Conservation (phyloP, 2,329 filamentous ascomycete species). For the Triangularia setosa region DNA sequence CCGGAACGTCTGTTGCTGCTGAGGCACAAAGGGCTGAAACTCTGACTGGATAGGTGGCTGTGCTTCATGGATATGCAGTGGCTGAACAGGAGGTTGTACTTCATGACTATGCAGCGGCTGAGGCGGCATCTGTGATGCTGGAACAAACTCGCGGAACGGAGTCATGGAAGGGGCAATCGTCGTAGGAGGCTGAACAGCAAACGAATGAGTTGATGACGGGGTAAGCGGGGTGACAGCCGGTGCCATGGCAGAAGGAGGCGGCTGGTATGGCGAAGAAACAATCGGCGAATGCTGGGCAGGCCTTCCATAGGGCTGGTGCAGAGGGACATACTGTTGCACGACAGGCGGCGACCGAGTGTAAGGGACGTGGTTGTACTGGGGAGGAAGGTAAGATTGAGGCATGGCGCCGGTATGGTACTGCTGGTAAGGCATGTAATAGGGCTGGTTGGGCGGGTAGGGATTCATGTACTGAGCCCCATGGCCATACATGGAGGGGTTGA, state of each 20-base stretch:
- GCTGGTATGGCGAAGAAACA: conserved; percentile 51
- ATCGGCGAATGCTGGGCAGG: conserved; percentile 42
- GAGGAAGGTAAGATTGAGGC: conserved; percentile 38
- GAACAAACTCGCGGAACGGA: conserved; percentile 30
- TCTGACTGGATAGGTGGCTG: conserved; percentile 2
- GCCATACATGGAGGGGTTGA: conserved; percentile 44
- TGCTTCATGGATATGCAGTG: not conserved
- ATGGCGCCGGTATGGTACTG: conserved; percentile 50
- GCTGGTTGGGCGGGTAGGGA: conserved; percentile 18
- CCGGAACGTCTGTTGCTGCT: not conserved
- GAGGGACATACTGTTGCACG: conserved; percentile 50
- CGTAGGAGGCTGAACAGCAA: conserved; percentile 34
- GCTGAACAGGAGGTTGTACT: conserved; percentile 4
- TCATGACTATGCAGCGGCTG: not conserved
- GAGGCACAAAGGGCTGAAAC: not conserved
- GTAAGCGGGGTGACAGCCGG: conserved; percentile 47
- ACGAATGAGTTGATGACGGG: conserved; percentile 50
- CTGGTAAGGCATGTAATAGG: conserved; percentile 45
- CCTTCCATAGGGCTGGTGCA: conserved; percentile 47
- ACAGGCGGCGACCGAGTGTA: conserved; percentile 48
- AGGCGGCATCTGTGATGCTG: not conserved
- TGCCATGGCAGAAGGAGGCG: conserved; percentile 41
- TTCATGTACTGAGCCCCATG: conserved; percentile 40
- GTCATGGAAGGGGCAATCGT: conserved; percentile 47
- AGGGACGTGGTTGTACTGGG: conserved; percentile 41